Conservation (phyloP, 2,329 filamentous ascomycete genomes). For the Pezicula radicicola region DNA sequence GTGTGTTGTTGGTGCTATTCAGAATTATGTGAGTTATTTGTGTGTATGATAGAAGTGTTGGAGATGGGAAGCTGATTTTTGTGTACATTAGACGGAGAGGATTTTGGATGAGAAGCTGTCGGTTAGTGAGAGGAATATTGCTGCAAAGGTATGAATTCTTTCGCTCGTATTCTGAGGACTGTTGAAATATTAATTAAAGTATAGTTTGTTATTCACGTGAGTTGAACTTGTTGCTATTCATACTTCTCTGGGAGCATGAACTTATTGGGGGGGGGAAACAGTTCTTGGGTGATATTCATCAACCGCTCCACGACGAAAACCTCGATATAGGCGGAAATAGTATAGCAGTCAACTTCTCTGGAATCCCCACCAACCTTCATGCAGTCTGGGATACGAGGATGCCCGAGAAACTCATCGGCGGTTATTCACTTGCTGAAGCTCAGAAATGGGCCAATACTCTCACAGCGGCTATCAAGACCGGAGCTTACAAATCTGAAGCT, state of each 20-base stretch:
- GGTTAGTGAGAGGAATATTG: constrained; percentile 48
- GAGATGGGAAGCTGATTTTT: constrained; percentile 44
- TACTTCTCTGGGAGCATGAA: background rate
- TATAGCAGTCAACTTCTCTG: constrained; percentile 61
- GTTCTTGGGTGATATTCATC: constrained; percentile 69
- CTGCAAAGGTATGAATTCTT: constrained; percentile 44
- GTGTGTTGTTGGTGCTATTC: constrained; percentile 52
- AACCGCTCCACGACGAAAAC: constrained; percentile 65
- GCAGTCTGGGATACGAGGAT: constrained; percentile 73
- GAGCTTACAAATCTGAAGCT: constrained; percentile 49
- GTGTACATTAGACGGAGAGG: constrained; percentile 17
- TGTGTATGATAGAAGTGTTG: constrained; percentile 38
- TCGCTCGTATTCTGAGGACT: background rate
- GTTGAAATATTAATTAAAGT: constrained; percentile 5
- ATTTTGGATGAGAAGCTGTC: constrained; percentile 31
- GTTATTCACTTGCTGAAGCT: constrained; percentile 47
- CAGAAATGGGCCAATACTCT: constrained; percentile 55
- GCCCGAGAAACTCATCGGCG: constrained; percentile 60
- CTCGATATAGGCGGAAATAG: constrained; percentile 65
- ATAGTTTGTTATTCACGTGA: constrained; percentile 29
- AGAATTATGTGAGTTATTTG: constrained; percentile 25
- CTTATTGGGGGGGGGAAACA: constrained; percentile 47
- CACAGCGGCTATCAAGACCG: constrained; percentile 49
- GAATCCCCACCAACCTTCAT: constrained; percentile 60
- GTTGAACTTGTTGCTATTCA: constrained; percentile 14